Percentiles rank a stretch among this genome's conserved stretches.
These are phyloP conservation scores for Helianthus annuus DNA, from an alignment of 129 eudicot species.

Conservation along the genomic window HanXRQr2.0-SUNRISE NC_035445.2:66919853-66920352, in stretches of 20 bases:
- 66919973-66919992: too few species aligned
- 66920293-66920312: constrained; percentile 53
- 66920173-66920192: constrained; percentile 65
- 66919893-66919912: constrained; percentile 62
- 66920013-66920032: too few species aligned
- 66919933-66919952: constrained; percentile 78
- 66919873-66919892: constrained; percentile 66
- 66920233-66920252: constrained; percentile 61
- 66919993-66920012: too few species aligned
- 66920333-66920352: constrained; percentile 94
- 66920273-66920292: constrained; percentile 58
- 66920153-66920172: constrained; percentile 78
- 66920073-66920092: too few species aligned
- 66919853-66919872: constrained; percentile 41
- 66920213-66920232: constrained; percentile 77
- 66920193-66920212: constrained; percentile 95
- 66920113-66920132: not conserved
- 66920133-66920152: constrained; percentile 77
- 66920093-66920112: too few species aligned
- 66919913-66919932: constrained; percentile 72
- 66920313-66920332: constrained; percentile 84
- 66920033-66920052: too few species aligned
- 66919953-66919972: constrained; percentile 24
- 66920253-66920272: constrained; percentile 84
- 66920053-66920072: too few species aligned